Evolutionary conservation across 352 stramenopile species (phyloP).

Genomic region (Pythium aristosporum): DNA sequence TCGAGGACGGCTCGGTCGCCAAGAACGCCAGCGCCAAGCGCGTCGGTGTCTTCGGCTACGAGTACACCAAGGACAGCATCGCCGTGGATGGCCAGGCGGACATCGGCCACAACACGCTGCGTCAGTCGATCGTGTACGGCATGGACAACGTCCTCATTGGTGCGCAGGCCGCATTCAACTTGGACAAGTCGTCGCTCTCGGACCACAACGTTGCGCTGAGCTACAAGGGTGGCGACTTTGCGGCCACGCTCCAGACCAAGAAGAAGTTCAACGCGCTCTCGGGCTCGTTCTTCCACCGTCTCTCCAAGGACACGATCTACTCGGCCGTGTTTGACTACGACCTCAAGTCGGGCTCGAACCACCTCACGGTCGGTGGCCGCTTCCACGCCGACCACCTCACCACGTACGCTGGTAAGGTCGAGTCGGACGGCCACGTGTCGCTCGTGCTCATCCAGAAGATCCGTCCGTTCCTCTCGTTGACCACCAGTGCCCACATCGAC

Average conservation of each 20-base stretch:
- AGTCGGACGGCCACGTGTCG: conserved; percentile 85
- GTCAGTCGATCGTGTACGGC: conserved; percentile 72
- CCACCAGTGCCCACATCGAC: conserved; percentile 85
- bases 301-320: conserved; percentile 76
- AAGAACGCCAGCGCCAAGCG: conserved; percentile 74
- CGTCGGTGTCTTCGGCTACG: conserved; percentile 67
- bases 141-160: conserved; percentile 69
- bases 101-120: conserved; percentile 61
- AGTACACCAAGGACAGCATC: conserved; percentile 79
- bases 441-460: conserved; percentile 87
- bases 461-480: conserved; percentile 77
- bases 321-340: conserved; percentile 81
- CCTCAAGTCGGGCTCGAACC: conserved; percentile 80
- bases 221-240: conserved; percentile 66
- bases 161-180: conserved; percentile 74
- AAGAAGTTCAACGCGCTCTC: conserved; percentile 81
- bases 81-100: conserved; percentile 72
- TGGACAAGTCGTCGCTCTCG: conserved; percentile 74
- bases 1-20: conserved; percentile 78
- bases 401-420: conserved; percentile 83
- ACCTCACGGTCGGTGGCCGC: conserved; percentile 68
- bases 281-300: conserved; percentile 81
- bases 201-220: conserved; percentile 79
- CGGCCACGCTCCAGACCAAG: conserved; percentile 71
- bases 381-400: conserved; percentile 76